Evolutionary conservation across 2,329 filamentous ascomycete species (phyloP).

Genomic region (Nigrograna mackinnonii): DNA sequence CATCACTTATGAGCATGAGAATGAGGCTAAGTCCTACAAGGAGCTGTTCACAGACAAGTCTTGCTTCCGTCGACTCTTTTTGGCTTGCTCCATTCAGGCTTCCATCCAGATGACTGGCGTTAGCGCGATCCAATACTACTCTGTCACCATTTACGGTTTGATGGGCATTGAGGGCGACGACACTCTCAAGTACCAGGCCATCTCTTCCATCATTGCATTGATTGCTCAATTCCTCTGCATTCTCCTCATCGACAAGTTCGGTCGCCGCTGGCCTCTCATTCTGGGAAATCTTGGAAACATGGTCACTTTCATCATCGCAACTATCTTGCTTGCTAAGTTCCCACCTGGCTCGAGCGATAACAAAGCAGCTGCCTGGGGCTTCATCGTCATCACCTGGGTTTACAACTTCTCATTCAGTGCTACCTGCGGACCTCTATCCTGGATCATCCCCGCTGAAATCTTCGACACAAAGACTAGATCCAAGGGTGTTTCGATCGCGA

Average conservation of each 20-base stretch:
- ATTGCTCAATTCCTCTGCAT: constrained; percentile 72
- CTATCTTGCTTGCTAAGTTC: constrained; percentile 60
- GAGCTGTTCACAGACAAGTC: constrained; percentile 70
- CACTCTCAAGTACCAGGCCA: constrained; percentile 75
- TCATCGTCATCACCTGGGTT: constrained; percentile 77
- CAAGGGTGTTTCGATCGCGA: constrained; percentile 75
- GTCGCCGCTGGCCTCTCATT: constrained; percentile 74
- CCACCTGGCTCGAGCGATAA: constrained; percentile 61
- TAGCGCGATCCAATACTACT: constrained; percentile 71
- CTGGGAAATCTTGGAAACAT: constrained; percentile 72
- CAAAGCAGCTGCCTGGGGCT: constrained; percentile 67
- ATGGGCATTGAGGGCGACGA: constrained; percentile 69
- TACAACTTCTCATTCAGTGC: constrained; percentile 79
- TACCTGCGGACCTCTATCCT: constrained; percentile 70
- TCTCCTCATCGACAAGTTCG: constrained; percentile 68
- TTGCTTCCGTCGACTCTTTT: constrained; percentile 71
- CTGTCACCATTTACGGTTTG: constrained; percentile 66
- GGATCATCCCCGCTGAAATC: constrained; percentile 70
- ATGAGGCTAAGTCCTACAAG: constrained; percentile 69
- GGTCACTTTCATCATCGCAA: constrained; percentile 72
- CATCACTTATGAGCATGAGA: constrained; percentile 68
- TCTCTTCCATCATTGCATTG: constrained; percentile 72
- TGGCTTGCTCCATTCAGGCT: constrained; percentile 71
- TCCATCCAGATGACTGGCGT: constrained; percentile 75
- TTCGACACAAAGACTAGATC: constrained; percentile 77